Percentiles rank a stretch among this genome's conserved stretches.
Conservation (phyloP, 192 early-diverging fungal species). For the Phlyctochytrium arcticum region DNA sequence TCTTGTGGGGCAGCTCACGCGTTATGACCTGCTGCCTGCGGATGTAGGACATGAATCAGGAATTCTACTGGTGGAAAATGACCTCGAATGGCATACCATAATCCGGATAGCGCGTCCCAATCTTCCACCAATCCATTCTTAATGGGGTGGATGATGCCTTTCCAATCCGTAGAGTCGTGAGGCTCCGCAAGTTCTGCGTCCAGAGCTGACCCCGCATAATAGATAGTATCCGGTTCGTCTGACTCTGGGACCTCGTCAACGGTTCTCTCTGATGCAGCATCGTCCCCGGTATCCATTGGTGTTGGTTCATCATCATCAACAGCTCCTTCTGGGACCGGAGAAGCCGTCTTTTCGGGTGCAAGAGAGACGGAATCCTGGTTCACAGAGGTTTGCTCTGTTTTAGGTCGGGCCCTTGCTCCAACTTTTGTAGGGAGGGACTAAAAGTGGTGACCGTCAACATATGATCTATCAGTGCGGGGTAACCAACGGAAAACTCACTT, state of each 20-base stretch:
- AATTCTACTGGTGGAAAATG: neutral
- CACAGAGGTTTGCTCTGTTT: neutral
- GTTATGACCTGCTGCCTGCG: conserved; percentile 71
- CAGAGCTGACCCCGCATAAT: conserved; percentile 2
- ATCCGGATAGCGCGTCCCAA: conserved; percentile 58
- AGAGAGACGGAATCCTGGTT: neutral
- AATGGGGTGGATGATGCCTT: conserved; percentile 5
- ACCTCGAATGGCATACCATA: conserved; percentile 43
- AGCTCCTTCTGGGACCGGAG: neutral
- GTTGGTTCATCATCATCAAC: neutral
- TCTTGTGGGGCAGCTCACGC: conserved; percentile 57
- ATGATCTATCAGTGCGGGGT: neutral
- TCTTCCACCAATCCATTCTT: conserved; percentile 18
- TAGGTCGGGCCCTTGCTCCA: neutral
- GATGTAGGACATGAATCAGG: neutral
- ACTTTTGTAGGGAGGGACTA: neutral
- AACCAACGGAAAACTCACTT: conserved; percentile 39
- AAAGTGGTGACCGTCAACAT: neutral
- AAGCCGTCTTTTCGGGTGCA: neutral
- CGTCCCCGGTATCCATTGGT: too few relatives aligned
- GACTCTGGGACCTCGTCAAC: neutral
- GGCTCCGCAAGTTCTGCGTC: neutral
- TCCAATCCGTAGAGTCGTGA: neutral
- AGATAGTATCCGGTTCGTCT: neutral
- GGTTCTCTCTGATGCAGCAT: too few relatives aligned